A percentile compares a stretch with the other conserved stretches of the same genome.
These are phyloP conservation scores for Suillus spraguei DNA, from an alignment of 768 basidiomycete genomes.

Conservation along the genomic window DNA sequence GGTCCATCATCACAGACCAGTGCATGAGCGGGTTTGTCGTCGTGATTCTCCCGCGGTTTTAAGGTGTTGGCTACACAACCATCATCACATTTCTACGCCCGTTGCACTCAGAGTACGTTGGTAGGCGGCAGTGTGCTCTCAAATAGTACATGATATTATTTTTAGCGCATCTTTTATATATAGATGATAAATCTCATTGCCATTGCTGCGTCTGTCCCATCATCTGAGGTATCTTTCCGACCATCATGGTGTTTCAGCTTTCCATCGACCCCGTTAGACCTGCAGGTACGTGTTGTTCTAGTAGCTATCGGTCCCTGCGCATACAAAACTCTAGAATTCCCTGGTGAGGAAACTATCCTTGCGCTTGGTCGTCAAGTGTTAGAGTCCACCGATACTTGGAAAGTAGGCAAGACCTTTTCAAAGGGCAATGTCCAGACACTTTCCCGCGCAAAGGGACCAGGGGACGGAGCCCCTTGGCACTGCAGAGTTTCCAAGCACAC, in stretches of 20 bases:
- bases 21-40: conserved; percentile 9
- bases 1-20: conserved; percentile 14
- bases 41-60: neutral
- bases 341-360: conserved; percentile 59
- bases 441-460: conserved; percentile 50
- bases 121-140: conserved; percentile 13
- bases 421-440: conserved; percentile 57
- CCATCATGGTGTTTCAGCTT: conserved; percentile 38
- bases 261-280: conserved; percentile 42
- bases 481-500: conserved; percentile 68
- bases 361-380: conserved; percentile 56
- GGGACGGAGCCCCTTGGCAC: conserved; percentile 67
- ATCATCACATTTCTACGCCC: neutral
- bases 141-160: conserved; percentile 25
- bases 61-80: neutral
- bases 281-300: conserved; percentile 34
- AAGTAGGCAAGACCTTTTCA: conserved; percentile 63
- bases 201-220: neutral
- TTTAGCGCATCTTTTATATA: conserved; percentile 6
- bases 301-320: neutral
- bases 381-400: conserved; percentile 61
- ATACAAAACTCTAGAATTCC: conserved; percentile 48
- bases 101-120: neutral
- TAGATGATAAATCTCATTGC: neutral
- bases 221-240: conserved; percentile 13